Conservation (phyloP, 371 early-diverging fungal genomes). For the Homolaphlyctis polyrhiza region DNA sequence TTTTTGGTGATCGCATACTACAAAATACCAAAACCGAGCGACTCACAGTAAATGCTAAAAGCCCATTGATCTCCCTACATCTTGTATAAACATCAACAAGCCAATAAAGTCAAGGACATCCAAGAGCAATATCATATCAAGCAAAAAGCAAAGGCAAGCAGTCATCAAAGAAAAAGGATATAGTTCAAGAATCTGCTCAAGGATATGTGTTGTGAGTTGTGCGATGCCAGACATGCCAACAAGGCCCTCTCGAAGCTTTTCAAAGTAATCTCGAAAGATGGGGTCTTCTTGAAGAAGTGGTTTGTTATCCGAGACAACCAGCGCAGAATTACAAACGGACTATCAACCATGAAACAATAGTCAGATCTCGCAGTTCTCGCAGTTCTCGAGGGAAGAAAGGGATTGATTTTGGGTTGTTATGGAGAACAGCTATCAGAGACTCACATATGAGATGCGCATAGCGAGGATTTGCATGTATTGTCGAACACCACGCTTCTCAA, state of each 20-base stretch:
- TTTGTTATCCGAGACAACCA: constrained; percentile 30
- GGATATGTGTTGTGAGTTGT: constrained; percentile 23
- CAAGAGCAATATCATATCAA: no score
- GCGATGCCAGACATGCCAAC: constrained; percentile 14
- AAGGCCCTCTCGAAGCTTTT: constrained; percentile 21
- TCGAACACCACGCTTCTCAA: constrained; percentile 17
- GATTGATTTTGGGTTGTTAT: no score
- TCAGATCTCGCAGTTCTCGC: no score
- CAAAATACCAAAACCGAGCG: no score
- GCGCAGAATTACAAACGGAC: constrained; percentile 24
- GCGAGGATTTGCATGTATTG: constrained; percentile 32
- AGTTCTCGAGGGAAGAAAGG: no score
- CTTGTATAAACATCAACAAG: no score
- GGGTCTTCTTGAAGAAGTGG: constrained; percentile 25
- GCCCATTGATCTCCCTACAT: constrained; percentile 33
- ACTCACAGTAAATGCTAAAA: constrained; percentile 28
- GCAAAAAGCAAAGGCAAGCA: no score
- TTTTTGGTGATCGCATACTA: no score
- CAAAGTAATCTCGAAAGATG: constrained; percentile 31
- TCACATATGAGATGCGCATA: constrained; percentile 31
- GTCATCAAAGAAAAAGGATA: constrained; percentile 4
- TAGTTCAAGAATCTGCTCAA: constrained; percentile 22
- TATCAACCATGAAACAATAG: neutral
- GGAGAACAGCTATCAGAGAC: no score
- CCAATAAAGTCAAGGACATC: no score